Percentiles rank a stretch among this genome's conserved stretches.
These are phyloP conservation scores for Arthrobotrys iridis DNA, from an alignment of 2,329 filamentous ascomycete genomes.

Conservation along the genomic window DNA sequence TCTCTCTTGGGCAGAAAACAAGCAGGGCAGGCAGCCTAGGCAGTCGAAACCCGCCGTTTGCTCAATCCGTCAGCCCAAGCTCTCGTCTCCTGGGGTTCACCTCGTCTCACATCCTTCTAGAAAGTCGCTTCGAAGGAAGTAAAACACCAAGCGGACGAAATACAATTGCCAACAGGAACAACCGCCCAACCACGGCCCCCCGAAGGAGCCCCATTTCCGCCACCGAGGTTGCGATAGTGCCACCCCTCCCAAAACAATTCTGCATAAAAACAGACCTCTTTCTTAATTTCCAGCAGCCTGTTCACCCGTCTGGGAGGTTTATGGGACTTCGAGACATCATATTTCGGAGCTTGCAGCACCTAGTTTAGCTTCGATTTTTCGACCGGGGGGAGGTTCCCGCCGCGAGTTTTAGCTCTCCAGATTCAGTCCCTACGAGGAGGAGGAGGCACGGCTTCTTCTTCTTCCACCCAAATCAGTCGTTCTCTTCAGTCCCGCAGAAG, in stretches of 20 bases:
- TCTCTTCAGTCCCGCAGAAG: neutral
- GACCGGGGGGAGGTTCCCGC: conserved; percentile 19
- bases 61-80: conserved; percentile 51
- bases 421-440: too few species aligned
- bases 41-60: conserved; percentile 44
- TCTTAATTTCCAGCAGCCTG: conserved; percentile 33
- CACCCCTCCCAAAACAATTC: conserved; percentile 37
- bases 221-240: conserved; percentile 30
- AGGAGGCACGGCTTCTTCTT: too few species aligned
- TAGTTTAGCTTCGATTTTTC: neutral
- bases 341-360: neutral
- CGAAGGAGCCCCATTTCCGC: conserved; percentile 34
- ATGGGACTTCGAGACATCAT: conserved; percentile 18
- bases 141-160: conserved; percentile 46
- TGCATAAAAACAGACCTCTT: conserved; percentile 39
- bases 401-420: conserved; percentile 29
- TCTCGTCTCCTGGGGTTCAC: conserved; percentile 54
- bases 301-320: conserved; percentile 21
- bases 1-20: too few species aligned
- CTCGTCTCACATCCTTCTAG: conserved; percentile 55
- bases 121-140: conserved; percentile 54
- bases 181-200: conserved; percentile 29
- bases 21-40: conserved; percentile 42
- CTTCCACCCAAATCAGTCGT: too few species aligned
- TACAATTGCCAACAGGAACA: conserved; percentile 39